These are phyloP conservation scores for Tubosaeta sp. DNA, from an alignment of 768 basidiomycete genomes.

Conservation along the genomic window DNA sequence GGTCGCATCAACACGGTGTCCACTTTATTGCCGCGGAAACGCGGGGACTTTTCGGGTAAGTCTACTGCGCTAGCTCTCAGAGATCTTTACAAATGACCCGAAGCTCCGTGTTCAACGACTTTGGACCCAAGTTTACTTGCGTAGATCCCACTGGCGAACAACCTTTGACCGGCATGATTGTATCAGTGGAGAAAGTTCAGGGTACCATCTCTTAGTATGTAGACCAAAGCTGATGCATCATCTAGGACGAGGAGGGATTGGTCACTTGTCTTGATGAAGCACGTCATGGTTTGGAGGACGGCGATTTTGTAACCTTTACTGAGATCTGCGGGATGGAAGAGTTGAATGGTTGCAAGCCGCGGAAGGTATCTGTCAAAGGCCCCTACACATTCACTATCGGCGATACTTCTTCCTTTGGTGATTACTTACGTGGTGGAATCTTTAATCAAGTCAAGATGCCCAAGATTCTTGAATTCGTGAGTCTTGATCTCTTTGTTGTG, in stretches of 20 bases:
- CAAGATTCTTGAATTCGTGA: slow-evolving; percentile 88
- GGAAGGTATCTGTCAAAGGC: slow-evolving; percentile 90
- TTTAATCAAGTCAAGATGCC: slow-evolving; percentile 99
- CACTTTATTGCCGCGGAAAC: slow-evolving; percentile 92
- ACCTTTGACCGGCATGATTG: slow-evolving; percentile 91
- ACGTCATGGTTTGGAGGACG: slow-evolving; percentile 97
- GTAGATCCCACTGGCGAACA: slow-evolving; percentile 99
- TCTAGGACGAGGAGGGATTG: slow-evolving; percentile 78
- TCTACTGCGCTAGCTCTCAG: background rate
- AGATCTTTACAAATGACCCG: slow-evolving; percentile 3
- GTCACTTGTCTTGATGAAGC: slow-evolving; percentile 97
- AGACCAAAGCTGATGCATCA: background rate
- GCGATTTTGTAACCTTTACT: slow-evolving; percentile 93
- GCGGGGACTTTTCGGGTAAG: slow-evolving; percentile 90
- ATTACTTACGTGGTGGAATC: slow-evolving; percentile 85
- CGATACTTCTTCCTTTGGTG: slow-evolving; percentile 72
- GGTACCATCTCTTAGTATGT: background rate
- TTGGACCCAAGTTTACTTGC: slow-evolving; percentile 90
- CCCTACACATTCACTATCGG: slow-evolving; percentile 98
- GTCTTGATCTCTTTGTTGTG: slow-evolving; percentile 28
- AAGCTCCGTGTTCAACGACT: slow-evolving; percentile 95
- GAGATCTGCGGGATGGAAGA: slow-evolving; percentile 95
- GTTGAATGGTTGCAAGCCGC: slow-evolving; percentile 85
- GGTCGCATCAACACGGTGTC: slow-evolving; percentile 85
- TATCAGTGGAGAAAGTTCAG: slow-evolving; percentile 79